phyloP scores from a whole-genome alignment of 73 alveolate species.

The Paramecium bursaria region DNA sequence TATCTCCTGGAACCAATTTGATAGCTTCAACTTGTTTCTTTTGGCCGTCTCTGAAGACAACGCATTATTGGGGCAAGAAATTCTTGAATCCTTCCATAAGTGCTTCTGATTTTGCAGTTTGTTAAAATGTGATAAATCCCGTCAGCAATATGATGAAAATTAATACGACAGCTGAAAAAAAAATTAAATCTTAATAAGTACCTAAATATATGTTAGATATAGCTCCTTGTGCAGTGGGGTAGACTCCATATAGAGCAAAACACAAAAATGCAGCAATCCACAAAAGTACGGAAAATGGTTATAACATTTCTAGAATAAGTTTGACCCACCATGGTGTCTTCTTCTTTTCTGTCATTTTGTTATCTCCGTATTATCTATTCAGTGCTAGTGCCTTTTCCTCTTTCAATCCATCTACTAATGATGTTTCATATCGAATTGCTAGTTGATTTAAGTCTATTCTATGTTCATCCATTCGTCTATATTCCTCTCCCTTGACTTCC shows the following conservation, averaged over 20 bases:
- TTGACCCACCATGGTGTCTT: slow-evolving; percentile 84
- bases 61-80: slow-evolving; percentile 71
- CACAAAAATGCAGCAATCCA: slow-evolving; percentile 91
- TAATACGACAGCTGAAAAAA: slow-evolving; percentile 86
- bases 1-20: slow-evolving; percentile 95
- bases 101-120: slow-evolving; percentile 87
- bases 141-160: slow-evolving; percentile 83
- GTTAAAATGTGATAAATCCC: slow-evolving; percentile 79
- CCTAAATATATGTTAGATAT: slow-evolving; percentile 48
- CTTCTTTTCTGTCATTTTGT: slow-evolving; percentile 85
- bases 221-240: slow-evolving; percentile 74
- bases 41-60: slow-evolving; percentile 85
- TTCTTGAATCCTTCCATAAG: slow-evolving; percentile 89
- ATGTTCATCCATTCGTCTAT: slow-evolving; percentile 74
- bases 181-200: slow-evolving; percentile 65
- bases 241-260: slow-evolving; percentile 86
- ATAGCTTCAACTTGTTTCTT: slow-evolving; percentile 75
- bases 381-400: slow-evolving; percentile 63
- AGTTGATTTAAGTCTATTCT: slow-evolving; percentile 46
- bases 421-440: slow-evolving; percentile 57
- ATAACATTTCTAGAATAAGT: slow-evolving; percentile 78
- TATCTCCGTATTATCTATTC: slow-evolving; percentile 81
- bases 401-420: slow-evolving; percentile 55
- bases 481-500: slow-evolving; percentile 50
- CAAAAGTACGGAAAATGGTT: slow-evolving; percentile 83